Evolutionary conservation across 2,329 filamentous ascomycete genomes (phyloP).

Genomic region (Paecilomyces sp.): DNA sequence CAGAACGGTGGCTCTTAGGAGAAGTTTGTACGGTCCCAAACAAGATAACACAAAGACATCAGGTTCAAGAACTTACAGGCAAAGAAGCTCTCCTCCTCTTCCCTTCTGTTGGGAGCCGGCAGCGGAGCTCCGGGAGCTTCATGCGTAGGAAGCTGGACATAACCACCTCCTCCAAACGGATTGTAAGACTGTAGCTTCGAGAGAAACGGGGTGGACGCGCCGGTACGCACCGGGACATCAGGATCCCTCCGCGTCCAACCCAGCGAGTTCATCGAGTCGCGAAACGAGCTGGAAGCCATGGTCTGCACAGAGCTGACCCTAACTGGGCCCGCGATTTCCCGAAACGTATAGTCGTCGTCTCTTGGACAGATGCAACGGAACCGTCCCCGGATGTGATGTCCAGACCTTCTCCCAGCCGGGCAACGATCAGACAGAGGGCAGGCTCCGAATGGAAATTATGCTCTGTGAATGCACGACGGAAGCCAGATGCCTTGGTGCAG

Average conservation of each 20-base stretch:
- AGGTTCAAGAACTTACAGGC: constrained; percentile 63
- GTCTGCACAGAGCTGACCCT: constrained; percentile 6
- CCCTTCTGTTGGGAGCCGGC: constrained; percentile 73
- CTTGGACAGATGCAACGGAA: background rate
- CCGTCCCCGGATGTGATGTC: background rate
- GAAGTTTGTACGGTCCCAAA: background rate
- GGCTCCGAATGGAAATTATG: constrained; percentile 21
- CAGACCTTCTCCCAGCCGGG: constrained; percentile 4
- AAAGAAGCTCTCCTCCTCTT: constrained; percentile 95
- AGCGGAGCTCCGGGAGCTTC: constrained; percentile 78
- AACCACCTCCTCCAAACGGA: constrained; percentile 76
- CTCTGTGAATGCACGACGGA: constrained; percentile 39
- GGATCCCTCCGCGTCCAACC: constrained; percentile 85
- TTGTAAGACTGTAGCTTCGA: constrained; percentile 78
- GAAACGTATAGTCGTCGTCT: background rate
- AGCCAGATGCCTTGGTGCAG: constrained; percentile 37
- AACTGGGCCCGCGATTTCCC: background rate
- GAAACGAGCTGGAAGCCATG: constrained; percentile 85
- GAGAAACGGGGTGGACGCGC: constrained; percentile 63
- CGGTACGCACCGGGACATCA: constrained; percentile 66
- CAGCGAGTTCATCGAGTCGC: constrained; percentile 88
- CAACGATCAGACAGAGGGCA: constrained; percentile 9
- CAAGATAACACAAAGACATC: background rate
- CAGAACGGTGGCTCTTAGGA: constrained; percentile 8
- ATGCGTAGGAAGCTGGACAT: constrained; percentile 81